Conservation (phyloP, 78 protist species). For the Polysphondylium violaceum region DNA sequence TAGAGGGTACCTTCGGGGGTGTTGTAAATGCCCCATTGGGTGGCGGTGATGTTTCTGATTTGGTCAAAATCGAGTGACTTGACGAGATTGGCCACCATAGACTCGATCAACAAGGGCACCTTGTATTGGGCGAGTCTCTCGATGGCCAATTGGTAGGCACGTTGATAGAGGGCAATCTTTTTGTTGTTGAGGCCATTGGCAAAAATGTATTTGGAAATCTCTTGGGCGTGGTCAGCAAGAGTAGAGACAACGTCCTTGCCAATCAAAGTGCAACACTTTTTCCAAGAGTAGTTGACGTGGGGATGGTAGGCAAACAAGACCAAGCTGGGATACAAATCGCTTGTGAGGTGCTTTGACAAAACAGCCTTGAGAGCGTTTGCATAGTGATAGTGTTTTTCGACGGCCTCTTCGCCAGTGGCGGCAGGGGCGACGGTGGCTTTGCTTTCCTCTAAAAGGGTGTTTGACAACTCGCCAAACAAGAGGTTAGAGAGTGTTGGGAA, state of each 20-base stretch:
- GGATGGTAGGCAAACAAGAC: conserved; percentile 28
- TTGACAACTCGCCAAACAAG: conserved; percentile 21
- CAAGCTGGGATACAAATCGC: conserved; percentile 18
- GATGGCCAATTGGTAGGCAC: conserved; percentile 19
- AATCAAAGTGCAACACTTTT: not conserved
- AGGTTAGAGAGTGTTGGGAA: conserved; percentile 5
- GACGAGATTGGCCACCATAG: not conserved
- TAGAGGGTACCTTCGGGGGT: not conserved
- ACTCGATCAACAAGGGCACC: conserved; percentile 24
- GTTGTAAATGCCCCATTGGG: conserved; percentile 44
- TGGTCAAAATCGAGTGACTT: not conserved
- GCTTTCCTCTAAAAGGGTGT: not conserved
- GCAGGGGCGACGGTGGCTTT: not conserved
- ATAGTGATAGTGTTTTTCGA: not conserved
- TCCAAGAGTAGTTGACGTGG: conserved; percentile 15
- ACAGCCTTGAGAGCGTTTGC: conserved; percentile 11
- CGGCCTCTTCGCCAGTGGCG: not conserved
- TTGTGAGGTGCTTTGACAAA: conserved; percentile 11
- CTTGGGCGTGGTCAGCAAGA: not conserved
- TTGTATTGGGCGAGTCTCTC: not conserved
- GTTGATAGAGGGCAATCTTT: conserved; percentile 4
- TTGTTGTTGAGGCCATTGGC: conserved; percentile 27
- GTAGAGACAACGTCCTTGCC: not conserved
- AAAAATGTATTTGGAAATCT: conserved; percentile 17
- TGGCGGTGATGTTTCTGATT: conserved; percentile 10